Percentiles rank a stretch among this genome's conserved stretches.
phyloP scores from a whole-genome alignment of 345 rosid genomes.

The Geranium rotundifolium region DNA sequence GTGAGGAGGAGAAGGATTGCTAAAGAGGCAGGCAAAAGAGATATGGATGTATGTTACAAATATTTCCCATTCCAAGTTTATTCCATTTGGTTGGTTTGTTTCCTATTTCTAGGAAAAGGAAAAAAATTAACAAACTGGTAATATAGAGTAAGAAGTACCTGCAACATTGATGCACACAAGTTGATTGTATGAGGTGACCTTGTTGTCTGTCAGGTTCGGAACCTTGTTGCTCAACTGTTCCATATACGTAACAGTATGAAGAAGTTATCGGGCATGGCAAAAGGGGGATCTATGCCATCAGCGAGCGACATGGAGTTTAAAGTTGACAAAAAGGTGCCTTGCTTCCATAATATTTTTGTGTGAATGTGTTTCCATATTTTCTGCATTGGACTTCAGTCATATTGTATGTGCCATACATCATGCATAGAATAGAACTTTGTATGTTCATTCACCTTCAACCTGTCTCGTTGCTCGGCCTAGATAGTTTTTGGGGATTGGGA shows the following conservation, averaged over 20 bases:
- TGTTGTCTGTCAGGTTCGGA: slow-evolving; percentile 6
- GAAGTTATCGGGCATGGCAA: slow-evolving; percentile 91
- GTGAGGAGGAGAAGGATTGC: slow-evolving; percentile 74
- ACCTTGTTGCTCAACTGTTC: slow-evolving; percentile 83
- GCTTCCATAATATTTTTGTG: slow-evolving; percentile 3
- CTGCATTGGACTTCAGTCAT: too few relatives aligned
- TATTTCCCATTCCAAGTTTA: too few relatives aligned
- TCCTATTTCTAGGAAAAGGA: too few relatives aligned
- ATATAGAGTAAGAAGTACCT: too few relatives aligned
- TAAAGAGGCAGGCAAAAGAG: slow-evolving; percentile 77
- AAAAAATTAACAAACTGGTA: too few relatives aligned
- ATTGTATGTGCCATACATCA: too few relatives aligned
- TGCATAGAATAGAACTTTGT: not conserved
- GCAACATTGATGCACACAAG: not conserved
- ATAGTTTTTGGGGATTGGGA: not conserved
- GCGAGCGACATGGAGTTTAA: slow-evolving; percentile 76
- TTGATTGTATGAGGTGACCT: slow-evolving; percentile 53
- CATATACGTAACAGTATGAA: slow-evolving; percentile 95
- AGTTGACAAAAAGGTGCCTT: slow-evolving; percentile 82
- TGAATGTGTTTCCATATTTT: slow-evolving; percentile 1
- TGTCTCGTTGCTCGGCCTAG: too few relatives aligned
- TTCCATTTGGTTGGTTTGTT: too few relatives aligned
- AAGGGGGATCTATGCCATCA: slow-evolving; percentile 90
- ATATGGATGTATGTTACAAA: slow-evolving; percentile 48
- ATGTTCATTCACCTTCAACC: not conserved